Conservation (phyloP, 1,284 basidiomycete species). For the Pseudozyma tsukubaensis region DNA sequence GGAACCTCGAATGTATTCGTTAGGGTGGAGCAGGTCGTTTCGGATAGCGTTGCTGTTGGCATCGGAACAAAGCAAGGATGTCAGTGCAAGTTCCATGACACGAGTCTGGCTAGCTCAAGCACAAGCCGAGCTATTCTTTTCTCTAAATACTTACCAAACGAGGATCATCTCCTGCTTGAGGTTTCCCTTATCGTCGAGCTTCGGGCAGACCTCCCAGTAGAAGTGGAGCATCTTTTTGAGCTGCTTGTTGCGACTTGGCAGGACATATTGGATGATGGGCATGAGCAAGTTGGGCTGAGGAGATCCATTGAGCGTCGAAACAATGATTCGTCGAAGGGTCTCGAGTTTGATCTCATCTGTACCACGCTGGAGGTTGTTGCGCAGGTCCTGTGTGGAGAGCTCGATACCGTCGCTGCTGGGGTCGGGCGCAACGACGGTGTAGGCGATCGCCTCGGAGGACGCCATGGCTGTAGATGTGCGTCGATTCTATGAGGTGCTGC, state of each 20-base stretch:
- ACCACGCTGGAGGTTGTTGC: constrained; percentile 89
- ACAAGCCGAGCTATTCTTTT: too few relatives aligned
- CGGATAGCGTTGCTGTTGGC: constrained; percentile 88
- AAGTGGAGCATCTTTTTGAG: constrained; percentile 97
- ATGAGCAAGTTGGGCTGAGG: constrained; percentile 90
- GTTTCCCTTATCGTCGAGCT: constrained; percentile 96
- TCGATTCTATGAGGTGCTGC: too few relatives aligned
- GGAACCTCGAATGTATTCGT: constrained; percentile 98
- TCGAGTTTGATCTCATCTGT: constrained; percentile 98
- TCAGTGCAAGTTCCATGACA: neutral
- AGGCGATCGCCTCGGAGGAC: constrained; percentile 52
- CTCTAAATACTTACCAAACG: constrained; percentile 81
- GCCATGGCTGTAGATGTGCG: constrained; percentile 17
- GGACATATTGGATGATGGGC: constrained; percentile 97
- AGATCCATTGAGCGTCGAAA: constrained; percentile 95
- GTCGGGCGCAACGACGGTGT: constrained; percentile 54
- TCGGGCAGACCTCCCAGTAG: constrained; percentile 99
- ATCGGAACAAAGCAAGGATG: neutral
- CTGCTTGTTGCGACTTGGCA: constrained; percentile 94
- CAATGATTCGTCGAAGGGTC: constrained; percentile 93
- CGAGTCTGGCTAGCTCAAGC: neutral
- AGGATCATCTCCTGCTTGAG: constrained; percentile 99
- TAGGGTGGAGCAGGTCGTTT: constrained; percentile 99
- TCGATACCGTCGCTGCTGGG: constrained; percentile 52
- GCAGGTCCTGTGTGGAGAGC: constrained; percentile 75